These are phyloP conservation scores for Phytophthora podocarpi DNA, from an alignment of 352 stramenopile genomes.

Conservation along the genomic window DNA sequence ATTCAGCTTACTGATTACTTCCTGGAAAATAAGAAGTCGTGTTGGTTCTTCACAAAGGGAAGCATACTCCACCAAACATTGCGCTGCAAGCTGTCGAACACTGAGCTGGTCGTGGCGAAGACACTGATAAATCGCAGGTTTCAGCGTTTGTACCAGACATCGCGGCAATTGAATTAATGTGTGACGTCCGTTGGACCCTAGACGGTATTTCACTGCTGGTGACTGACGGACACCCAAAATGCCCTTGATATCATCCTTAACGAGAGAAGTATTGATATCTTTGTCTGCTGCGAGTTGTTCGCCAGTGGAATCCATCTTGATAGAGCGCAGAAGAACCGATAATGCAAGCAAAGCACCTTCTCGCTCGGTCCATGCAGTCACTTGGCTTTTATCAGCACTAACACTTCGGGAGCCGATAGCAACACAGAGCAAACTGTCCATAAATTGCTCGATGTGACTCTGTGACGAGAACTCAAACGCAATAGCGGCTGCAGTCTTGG, in stretches of 20 bases:
- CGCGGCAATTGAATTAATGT: constrained; percentile 27
- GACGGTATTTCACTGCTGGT: constrained; percentile 23
- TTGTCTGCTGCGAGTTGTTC: constrained; percentile 1
- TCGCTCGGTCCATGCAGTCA: constrained; percentile 45
- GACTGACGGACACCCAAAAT: constrained; percentile 9
- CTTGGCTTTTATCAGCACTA: constrained; percentile 26
- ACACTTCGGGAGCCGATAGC: constrained; percentile 30
- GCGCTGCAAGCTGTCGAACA: constrained; percentile 55
- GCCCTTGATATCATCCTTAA: constrained; percentile 39
- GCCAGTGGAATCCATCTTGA: constrained; percentile 21
- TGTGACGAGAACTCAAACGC: constrained; percentile 35
- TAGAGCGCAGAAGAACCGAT: constrained; percentile 35
- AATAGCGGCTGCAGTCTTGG: constrained; percentile 26
- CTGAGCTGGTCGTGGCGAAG: constrained; percentile 64
- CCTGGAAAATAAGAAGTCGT: constrained; percentile 64
- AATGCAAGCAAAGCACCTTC: constrained; percentile 58
- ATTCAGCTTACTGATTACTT: constrained; percentile 81
- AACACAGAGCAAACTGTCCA: constrained; percentile 50
- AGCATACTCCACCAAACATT: constrained; percentile 53
- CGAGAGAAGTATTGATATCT: constrained; percentile 18
- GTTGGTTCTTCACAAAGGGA: constrained; percentile 59
- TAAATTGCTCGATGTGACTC: constrained; percentile 42
- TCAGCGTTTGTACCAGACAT: constrained; percentile 44
- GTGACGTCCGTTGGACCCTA: constrained; percentile 28
- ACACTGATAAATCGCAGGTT: constrained; percentile 56